phyloP scores from a whole-genome alignment of 2,329 filamentous ascomycete species.

The Colletotrichum destructivum region DNA sequence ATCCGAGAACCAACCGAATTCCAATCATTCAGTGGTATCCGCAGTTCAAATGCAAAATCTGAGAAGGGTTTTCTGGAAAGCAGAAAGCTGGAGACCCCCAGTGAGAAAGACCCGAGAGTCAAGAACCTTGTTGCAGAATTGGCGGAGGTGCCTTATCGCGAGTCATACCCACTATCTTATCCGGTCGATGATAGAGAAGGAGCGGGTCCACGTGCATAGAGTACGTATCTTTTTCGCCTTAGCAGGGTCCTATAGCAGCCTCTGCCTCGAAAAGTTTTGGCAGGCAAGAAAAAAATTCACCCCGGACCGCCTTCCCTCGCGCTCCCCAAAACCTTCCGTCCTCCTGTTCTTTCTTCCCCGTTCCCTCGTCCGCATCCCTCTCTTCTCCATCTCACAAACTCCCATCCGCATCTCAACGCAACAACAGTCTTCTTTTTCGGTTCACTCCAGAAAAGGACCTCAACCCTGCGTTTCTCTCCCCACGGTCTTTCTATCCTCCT shows the following conservation, averaged over 20 bases:
- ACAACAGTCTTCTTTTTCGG: slow-evolving; percentile 36
- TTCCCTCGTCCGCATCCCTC: slow-evolving; percentile 40
- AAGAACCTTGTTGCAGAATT: slow-evolving; percentile 25
- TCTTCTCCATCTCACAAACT: slow-evolving; percentile 36
- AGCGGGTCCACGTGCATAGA: slow-evolving; percentile 14
- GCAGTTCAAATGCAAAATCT: slow-evolving; percentile 19
- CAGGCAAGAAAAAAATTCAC: slow-evolving; percentile 37
- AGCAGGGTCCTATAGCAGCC: slow-evolving; percentile 34
- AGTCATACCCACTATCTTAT: slow-evolving; percentile 38
- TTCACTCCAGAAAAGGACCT: slow-evolving; percentile 32
- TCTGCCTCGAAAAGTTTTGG: slow-evolving; percentile 41
- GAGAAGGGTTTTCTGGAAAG: slow-evolving; percentile 16
- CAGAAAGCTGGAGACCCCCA: slow-evolving; percentile 19
- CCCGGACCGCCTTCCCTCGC: slow-evolving; percentile 35
- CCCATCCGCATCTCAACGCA: slow-evolving; percentile 32
- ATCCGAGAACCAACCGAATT: slow-evolving; percentile 21
- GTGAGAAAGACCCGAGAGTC: slow-evolving; percentile 31
- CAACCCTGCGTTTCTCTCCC: slow-evolving; percentile 16
- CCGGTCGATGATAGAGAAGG: slow-evolving; percentile 15
- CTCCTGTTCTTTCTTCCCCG: slow-evolving; percentile 27
- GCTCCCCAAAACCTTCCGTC: slow-evolving; percentile 37
- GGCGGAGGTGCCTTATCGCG: slow-evolving; percentile 38
- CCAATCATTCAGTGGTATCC: slow-evolving; percentile 14
- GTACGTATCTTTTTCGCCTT: slow-evolving; percentile 41
- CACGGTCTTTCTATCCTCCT: slow-evolving; percentile 32